Conservation (phyloP, 176 grass and related monocot genomes). For the Oryza glaberrima region DNA sequence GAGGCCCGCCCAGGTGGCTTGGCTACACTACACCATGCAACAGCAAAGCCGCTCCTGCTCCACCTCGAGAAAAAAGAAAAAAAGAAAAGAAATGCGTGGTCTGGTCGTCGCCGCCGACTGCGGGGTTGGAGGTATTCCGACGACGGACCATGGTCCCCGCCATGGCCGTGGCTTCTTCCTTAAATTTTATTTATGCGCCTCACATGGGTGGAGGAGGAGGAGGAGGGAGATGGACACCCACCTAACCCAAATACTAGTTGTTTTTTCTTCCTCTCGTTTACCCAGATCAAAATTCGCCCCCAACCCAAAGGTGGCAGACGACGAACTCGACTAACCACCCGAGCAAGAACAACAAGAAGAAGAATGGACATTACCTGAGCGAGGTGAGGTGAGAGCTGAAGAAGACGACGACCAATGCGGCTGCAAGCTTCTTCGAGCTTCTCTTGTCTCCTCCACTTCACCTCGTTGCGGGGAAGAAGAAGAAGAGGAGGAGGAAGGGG, state of each 20-base stretch:
- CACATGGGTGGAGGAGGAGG: conserved; percentile 39
- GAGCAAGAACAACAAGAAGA: not conserved
- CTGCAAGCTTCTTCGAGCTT: not conserved
- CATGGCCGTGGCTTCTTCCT: conserved; percentile 39
- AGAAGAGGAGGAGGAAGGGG: not conserved
- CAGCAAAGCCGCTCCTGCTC: not conserved
- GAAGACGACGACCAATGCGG: conserved; percentile 29
- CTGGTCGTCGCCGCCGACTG: conserved; percentile 33
- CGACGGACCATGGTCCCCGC: conserved; percentile 52
- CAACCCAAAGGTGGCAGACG: not conserved
- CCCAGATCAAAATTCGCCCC: not conserved
- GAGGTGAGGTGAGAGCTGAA: not conserved
- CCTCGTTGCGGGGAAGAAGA: not conserved
- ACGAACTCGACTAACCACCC: not conserved
- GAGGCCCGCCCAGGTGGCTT: not conserved
- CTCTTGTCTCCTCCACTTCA: not conserved
- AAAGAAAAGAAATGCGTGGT: conserved; percentile 12
- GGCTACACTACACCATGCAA: not conserved
- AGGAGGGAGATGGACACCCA: not conserved
- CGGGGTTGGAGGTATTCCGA: conserved; percentile 35
- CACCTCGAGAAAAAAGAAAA: not conserved
- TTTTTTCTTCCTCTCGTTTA: conserved; percentile 11
- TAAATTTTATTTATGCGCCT: conserved; percentile 45
- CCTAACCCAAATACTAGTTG: conserved; percentile 11
- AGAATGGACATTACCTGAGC: conserved; percentile 32